These are phyloP conservation scores for Aspergillus funiculosus DNA, from an alignment of 495 filamentous ascomycete species.

Conservation along the genomic window DNA sequence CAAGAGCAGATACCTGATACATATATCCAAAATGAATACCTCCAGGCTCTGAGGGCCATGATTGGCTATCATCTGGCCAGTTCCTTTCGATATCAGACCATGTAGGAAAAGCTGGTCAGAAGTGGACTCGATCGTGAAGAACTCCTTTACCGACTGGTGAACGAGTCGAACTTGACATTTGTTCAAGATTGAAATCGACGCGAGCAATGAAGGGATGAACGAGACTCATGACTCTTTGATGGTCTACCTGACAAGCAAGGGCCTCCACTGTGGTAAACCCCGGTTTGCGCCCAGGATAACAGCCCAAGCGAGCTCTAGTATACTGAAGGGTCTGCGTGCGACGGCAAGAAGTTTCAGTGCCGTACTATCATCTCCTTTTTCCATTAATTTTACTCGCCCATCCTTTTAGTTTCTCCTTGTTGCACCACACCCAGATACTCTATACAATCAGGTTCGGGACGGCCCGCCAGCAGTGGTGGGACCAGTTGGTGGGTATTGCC, in stretches of 20 bases:
- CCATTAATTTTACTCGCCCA: no score
- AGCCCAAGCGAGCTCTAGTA: constrained; percentile 24
- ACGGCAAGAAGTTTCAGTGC: constrained; percentile 21
- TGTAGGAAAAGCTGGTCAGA: constrained; percentile 9
- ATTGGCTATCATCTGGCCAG: not conserved
- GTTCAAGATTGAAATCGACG: constrained; percentile 16
- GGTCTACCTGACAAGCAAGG: constrained; percentile 20
- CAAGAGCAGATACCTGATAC: constrained; percentile 26
- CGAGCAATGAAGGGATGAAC: constrained; percentile 25
- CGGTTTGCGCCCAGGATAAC: constrained; percentile 13
- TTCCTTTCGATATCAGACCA: not conserved
- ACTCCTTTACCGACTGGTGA: constrained; percentile 27
- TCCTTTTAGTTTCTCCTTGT: no score
- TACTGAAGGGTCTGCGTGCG: constrained; percentile 22
- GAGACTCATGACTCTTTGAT: constrained; percentile 24
- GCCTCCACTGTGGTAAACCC: constrained; percentile 15
- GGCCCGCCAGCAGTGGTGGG: no score
- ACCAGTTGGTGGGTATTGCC: no score
- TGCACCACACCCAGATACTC: no score
- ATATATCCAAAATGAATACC: constrained; percentile 20
- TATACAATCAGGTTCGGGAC: no score
- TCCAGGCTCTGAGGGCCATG: constrained; percentile 11
- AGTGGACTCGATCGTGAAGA: constrained; percentile 13
- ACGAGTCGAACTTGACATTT: constrained; percentile 22
- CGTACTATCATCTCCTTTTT: constrained; percentile 12